Evolutionary conservation across 345 rosid species (phyloP).

Genomic region (Citrus medica): DNA sequence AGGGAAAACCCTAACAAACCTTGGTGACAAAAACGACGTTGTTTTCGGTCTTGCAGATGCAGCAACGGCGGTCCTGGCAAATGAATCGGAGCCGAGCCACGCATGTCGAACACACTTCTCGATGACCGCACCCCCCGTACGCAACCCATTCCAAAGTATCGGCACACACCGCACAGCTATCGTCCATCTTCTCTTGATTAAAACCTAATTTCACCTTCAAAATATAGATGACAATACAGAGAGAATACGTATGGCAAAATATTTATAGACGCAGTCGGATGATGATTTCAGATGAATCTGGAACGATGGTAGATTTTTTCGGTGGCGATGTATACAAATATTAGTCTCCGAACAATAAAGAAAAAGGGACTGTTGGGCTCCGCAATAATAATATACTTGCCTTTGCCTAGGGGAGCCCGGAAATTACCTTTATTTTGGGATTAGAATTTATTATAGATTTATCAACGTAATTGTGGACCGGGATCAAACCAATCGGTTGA

Average conservation of each 20-base stretch:
- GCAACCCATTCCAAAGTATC: conserved; percentile 90
- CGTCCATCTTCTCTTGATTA: conserved; percentile 57
- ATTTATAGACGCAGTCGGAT: background rate
- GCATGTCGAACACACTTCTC: conserved; percentile 91
- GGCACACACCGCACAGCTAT: conserved; percentile 90
- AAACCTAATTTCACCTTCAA: background rate
- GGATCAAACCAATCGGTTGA: too few relatives aligned
- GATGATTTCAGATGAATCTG: background rate
- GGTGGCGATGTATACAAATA: background rate
- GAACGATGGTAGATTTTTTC: background rate
- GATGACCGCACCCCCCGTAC: conserved; percentile 85
- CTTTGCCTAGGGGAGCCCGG: background rate
- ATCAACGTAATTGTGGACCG: background rate
- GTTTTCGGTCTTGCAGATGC: conserved; percentile 80
- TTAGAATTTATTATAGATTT: background rate
- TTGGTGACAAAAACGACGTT: conserved; percentile 73
- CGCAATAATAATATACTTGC: background rate
- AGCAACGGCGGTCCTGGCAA: conserved; percentile 77
- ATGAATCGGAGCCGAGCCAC: conserved; percentile 91
- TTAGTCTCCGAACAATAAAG: background rate
- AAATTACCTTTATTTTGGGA: background rate
- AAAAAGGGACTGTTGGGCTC: background rate
- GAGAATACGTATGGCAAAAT: background rate
- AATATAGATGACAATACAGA: background rate
- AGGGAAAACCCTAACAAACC: conserved; percentile 45